Evolutionary conservation across 495 filamentous ascomycete species (phyloP).

Genomic region (Neurospora cerealis): DNA sequence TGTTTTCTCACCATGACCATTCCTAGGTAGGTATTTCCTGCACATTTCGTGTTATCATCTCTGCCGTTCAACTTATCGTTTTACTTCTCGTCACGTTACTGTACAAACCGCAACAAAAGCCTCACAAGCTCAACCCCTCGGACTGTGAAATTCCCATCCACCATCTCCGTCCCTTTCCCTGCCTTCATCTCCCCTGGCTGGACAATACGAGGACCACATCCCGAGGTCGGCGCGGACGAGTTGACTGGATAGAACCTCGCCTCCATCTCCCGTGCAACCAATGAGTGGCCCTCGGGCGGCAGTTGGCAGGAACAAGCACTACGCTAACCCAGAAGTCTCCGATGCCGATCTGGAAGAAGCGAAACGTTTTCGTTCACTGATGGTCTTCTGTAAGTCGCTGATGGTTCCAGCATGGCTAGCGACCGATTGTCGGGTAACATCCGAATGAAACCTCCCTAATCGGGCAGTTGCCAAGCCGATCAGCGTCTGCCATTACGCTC

Average conservation of each 20-base stretch:
- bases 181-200: background rate
- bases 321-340: background rate
- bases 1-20: background rate
- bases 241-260: background rate
- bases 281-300: background rate
- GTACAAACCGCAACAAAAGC: background rate
- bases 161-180: background rate
- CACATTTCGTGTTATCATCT: background rate
- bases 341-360: background rate
- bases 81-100: background rate
- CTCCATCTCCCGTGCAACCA: background rate
- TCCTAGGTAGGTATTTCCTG: background rate
- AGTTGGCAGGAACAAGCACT: background rate
- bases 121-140: background rate
- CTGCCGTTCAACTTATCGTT: background rate
- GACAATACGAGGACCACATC: background rate
- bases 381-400: background rate
- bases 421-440: background rate
- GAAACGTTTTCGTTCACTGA: background rate
- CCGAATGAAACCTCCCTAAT: constrained; percentile 16
- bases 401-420: background rate
- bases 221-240: background rate
- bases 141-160: background rate
- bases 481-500: background rate
- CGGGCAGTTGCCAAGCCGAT: constrained; percentile 13